phyloP scores from a whole-genome alignment of 108 stramenopile species.

The Skeletonema menzelii region DNA sequence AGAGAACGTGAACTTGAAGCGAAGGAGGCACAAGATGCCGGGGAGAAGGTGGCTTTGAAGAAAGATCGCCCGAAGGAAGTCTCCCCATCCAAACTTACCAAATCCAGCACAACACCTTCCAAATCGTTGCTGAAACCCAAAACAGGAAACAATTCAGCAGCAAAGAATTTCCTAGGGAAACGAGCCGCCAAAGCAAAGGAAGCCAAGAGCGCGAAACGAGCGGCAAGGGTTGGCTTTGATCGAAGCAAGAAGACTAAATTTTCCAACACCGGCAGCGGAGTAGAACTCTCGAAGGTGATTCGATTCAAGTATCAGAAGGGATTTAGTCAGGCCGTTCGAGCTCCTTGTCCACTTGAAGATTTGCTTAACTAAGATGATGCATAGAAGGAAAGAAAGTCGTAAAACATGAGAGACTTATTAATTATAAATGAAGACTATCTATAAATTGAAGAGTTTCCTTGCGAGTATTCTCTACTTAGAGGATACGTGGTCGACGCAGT shows the following conservation, averaged over 20 bases:
- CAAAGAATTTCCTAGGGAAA: slow-evolving; percentile 66
- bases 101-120: slow-evolving; percentile 9
- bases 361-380: slow-evolving; percentile 33
- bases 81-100: slow-evolving; percentile 13
- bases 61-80: slow-evolving; percentile 8
- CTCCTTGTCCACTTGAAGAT: slow-evolving; percentile 65
- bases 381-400: background rate
- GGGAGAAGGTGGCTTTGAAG: background rate
- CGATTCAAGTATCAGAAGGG: slow-evolving; percentile 86
- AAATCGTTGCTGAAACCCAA: background rate
- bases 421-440: background rate
- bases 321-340: slow-evolving; percentile 81
- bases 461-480: background rate
- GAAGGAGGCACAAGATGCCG: slow-evolving; percentile 6
- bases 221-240: slow-evolving; percentile 68
- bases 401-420: background rate
- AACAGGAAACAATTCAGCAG: slow-evolving; percentile 15
- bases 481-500: background rate
- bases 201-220: slow-evolving; percentile 57
- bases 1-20: slow-evolving; percentile 47
- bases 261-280: slow-evolving; percentile 76
- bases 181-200: slow-evolving; percentile 67
- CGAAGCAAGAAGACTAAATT: slow-evolving; percentile 57
- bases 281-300: slow-evolving; percentile 63
- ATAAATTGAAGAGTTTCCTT: background rate